Evolutionary conservation across 495 filamentous ascomycete species (phyloP), one percentile per base, ranked within the genome.

Genomic region (Chaetomium tenue): DNA sequence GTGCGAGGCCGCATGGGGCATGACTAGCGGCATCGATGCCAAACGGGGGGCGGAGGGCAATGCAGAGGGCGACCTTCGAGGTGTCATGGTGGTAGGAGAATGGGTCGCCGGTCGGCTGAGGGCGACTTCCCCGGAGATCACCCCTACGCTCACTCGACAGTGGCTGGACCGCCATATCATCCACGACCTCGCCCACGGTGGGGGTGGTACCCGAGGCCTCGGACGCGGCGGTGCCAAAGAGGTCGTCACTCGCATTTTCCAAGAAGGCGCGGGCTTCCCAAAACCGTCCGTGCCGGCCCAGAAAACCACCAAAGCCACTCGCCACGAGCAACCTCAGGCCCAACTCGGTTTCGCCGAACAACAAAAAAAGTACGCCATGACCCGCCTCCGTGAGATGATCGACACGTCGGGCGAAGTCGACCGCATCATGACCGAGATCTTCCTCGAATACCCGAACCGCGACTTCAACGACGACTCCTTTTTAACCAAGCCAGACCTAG

Each of bases 1-100:
- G 13, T 97, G 95, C 68, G 94, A 98, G 82, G 87, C 90, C 22
- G 86, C 91, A 8, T 97, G 92, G 92, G 92, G 92, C n/a, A 84
- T 95, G 67, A 86, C 81, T 53, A 84, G 78, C 65, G 84, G 87
- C 23, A 83, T 79, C 13, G 78, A 82, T 22, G 75, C 78, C 18
- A 78, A 72, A 60, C 84, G 74, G 77, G 91, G 78, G 69, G 82
- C 70, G 69, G 81, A 74, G 72, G 78, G 88, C 56, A 89, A 87
- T 52, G 87, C 87, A 13, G 92, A 96, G 70, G 94, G 94, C 44
- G 94, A 98, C 74, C 88, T 98, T 40, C 86, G 94, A 66, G 91
- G 92, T 25, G 84, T 97, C 30, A 89, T 98, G 81, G 94, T 98
- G 11, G 90, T 93, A 9, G 91, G 90, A 30, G 93, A 98, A 81